Conservation (phyloP, 345 rosid genomes). For the Melastoma malabathricum region DNA sequence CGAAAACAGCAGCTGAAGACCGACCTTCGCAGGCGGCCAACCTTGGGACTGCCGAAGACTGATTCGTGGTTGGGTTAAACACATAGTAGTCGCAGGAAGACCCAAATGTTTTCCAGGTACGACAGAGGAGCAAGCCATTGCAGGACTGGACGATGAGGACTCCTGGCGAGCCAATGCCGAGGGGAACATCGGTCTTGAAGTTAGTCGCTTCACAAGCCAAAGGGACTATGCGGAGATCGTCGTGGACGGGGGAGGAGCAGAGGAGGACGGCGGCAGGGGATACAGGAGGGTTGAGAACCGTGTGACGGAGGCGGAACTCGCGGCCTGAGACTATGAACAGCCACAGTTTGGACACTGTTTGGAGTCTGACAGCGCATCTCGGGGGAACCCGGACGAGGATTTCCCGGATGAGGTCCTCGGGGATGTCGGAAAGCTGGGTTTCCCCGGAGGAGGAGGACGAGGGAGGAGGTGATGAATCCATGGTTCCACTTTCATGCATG, state of each 20-base stretch:
- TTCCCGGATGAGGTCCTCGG: constrained; percentile 17
- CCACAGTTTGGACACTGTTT: constrained; percentile 19
- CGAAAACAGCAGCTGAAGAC: constrained; percentile 2
- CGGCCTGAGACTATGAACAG: constrained; percentile 11
- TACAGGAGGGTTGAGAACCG: not conserved
- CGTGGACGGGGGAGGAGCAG: constrained; percentile 5
- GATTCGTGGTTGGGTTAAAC: constrained; percentile 22
- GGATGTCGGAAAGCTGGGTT: constrained; percentile 10
- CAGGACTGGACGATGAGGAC: constrained; percentile 17
- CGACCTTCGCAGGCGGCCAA: not conserved
- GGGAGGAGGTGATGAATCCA: no score
- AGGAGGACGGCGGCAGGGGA: constrained; percentile 2
- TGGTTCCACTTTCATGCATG: no score
- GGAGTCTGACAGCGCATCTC: constrained; percentile 9
- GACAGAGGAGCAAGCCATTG: constrained; percentile 25
- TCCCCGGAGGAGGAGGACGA: no score
- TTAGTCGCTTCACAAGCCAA: no score
- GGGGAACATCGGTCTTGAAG: no score
- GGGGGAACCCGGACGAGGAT: constrained; percentile 12
- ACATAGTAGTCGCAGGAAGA: constrained; percentile 9
- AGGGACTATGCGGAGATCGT: not conserved
- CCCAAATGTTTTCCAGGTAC: constrained; percentile 12
- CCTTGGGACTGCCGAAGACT: constrained; percentile 9
- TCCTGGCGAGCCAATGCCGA: no score
- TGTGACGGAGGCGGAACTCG: constrained; percentile 13